Evolutionary conservation across 805 yeast genomes (phyloP), one percentile per base, ranked within the genome.

Genomic region (Candida dajiaensis): DNA sequence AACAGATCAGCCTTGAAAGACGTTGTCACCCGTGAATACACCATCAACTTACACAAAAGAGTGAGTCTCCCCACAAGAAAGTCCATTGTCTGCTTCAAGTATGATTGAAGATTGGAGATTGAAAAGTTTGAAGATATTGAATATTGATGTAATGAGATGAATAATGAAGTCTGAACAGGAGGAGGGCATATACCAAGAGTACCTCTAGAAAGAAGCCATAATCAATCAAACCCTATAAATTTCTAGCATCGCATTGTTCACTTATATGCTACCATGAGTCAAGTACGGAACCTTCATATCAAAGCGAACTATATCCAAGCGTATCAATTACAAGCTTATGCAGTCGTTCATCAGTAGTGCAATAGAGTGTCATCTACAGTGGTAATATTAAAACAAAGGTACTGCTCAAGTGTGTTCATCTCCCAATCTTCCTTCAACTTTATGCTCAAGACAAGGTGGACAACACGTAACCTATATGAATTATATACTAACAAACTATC

Each of bases 11-110:
- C 92, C 77, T 80, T 89, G 74, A 86, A 87, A 80, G 98, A 94
- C 90, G 97, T 89, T 77, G 97, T 94, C 77, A 87, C 99, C 76
- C 96, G 99, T 78, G 99, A 94, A 81, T 94, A 94, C 89, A 94
- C 99, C 84, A 90, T 94, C 78, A 92, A 94, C 89, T 80, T 92
- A 77, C 96, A 89, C 96, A 92, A 89, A 78, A 89, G 98, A 80
- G 95, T 88, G 85, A 72, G 95, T 85, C 40, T n/a, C n/a, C n/a
- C 28, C 12, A 10, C 26, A 39, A 43, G 15, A 38, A 22, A 39
- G 18, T 10, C 19, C 28, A 23, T 22, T 25, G 41, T 16, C 16
- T 20, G 26, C n/a, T 3, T 11, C 41, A 38, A 38, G n/a, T 19
- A n/a, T 19, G 22, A 20, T 36, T 19, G 39, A 36, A 36, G 39